A percentile compares a stretch with the other conserved stretches of the same genome.
Conservation (phyloP, 1,139 yeast species). For the Zygoascus sp. region DNA sequence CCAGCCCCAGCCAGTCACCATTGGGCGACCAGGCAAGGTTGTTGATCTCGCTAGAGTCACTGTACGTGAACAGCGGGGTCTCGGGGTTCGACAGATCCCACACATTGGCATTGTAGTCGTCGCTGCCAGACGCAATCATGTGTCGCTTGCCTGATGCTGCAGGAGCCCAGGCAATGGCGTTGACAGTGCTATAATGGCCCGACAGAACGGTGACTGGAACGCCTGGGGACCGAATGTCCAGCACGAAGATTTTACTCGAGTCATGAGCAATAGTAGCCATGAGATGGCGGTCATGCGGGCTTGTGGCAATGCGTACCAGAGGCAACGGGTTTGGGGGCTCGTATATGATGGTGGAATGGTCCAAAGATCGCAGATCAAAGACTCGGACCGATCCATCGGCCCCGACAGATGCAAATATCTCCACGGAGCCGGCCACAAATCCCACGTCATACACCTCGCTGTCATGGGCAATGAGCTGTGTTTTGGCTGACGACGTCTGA, state of each 20-base stretch:
- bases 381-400: constrained; percentile 93
- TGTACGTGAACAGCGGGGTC: constrained; percentile 49
- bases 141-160: constrained; percentile 41
- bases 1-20: constrained; percentile 81
- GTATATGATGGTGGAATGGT: constrained; percentile 90
- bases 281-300: constrained; percentile 72
- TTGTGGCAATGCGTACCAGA: constrained; percentile 67
- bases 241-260: constrained; percentile 59
- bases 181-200: constrained; percentile 65
- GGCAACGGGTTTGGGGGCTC: constrained; percentile 64
- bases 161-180: constrained; percentile 84
- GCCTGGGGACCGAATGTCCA: constrained; percentile 89
- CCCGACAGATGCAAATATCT: constrained; percentile 88
- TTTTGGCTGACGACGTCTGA: constrained; percentile 68
- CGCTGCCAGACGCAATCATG: constrained; percentile 69
- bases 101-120: constrained; percentile 82
- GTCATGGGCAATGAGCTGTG: constrained; percentile 95
- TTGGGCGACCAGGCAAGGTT: constrained; percentile 67
- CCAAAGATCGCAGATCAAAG: constrained; percentile 82
- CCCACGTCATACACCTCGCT: constrained; percentile 91
- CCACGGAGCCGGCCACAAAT: constrained; percentile 68
- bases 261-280: constrained; percentile 78
- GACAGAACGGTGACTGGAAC: constrained; percentile 64
- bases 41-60: constrained; percentile 66
- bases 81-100: constrained; percentile 60